Percentiles rank a stretch among this genome's conserved stretches.
Evolutionary conservation across 805 yeast genomes (phyloP).

Genomic region (Priceomyces castillae): DNA sequence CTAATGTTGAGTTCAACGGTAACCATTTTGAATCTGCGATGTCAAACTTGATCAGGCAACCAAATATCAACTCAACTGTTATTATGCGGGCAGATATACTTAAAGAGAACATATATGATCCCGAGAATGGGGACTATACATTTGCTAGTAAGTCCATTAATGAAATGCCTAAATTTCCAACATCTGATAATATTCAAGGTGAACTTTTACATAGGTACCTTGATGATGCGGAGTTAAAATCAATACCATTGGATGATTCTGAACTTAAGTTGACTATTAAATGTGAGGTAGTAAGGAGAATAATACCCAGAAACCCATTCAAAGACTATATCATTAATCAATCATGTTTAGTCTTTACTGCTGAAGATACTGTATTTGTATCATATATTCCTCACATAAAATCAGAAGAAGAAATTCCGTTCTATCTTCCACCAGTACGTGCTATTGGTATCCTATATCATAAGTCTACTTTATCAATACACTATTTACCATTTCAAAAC

Average conservation of each 20-base stretch:
- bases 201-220: conserved; percentile 31
- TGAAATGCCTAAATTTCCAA: conserved; percentile 34
- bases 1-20: conserved; percentile 46
- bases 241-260: conserved; percentile 24
- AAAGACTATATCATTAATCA: conserved; percentile 83
- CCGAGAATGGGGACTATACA: conserved; percentile 28
- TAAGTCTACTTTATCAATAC: conserved; percentile 56
- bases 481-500: conserved; percentile 62
- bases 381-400: conserved; percentile 77
- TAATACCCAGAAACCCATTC: conserved; percentile 88
- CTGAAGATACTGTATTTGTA: conserved; percentile 48
- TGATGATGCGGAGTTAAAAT: conserved; percentile 30
- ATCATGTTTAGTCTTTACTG: conserved; percentile 60
- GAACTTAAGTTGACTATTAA: conserved; percentile 28
- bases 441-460: conserved; percentile 70
- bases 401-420: conserved; percentile 64
- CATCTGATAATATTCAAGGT: conserved; percentile 17
- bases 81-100: conserved; percentile 84
- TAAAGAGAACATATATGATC: conserved; percentile 45
- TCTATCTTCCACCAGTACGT: conserved; percentile 81
- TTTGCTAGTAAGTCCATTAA: conserved; percentile 25
- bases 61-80: conserved; percentile 89
- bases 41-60: conserved; percentile 75
- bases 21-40: conserved; percentile 72
- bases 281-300: conserved; percentile 67